A percentile compares a stretch with the other conserved stretches of the same genome.
phyloP scores from a whole-genome alignment of 2,329 filamentous ascomycete species.

The Calonectria multiphialidica region DNA sequence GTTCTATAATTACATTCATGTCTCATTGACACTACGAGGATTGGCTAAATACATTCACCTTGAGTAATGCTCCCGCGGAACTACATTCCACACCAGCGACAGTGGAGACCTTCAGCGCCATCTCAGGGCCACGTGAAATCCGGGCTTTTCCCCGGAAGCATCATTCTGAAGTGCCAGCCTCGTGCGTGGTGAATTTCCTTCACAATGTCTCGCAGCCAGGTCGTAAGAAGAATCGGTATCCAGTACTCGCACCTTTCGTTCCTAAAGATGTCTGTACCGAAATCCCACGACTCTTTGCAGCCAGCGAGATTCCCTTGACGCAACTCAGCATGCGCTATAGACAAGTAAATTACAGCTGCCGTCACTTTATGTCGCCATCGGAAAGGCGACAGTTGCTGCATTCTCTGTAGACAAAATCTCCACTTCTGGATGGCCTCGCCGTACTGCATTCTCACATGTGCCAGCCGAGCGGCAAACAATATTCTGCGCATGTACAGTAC shows the following conservation, averaged over 20 bases:
- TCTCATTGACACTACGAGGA: too few relatives aligned
- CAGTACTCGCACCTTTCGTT: constrained; percentile 47
- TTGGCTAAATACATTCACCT: too few relatives aligned
- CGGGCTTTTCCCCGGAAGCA: constrained; percentile 43
- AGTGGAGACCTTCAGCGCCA: too few relatives aligned
- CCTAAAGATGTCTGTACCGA: constrained; percentile 35
- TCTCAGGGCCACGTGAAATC: constrained; percentile 36
- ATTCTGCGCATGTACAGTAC: constrained; percentile 46
- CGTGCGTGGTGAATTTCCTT: constrained; percentile 37
- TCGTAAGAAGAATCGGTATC: constrained; percentile 44
- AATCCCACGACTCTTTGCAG: constrained; percentile 38
- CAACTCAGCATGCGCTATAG: constrained; percentile 44
- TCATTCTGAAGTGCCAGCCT: constrained; percentile 48
- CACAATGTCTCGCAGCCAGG: constrained; percentile 44
- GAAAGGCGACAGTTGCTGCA: constrained; percentile 37
- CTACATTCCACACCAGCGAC: too few relatives aligned
- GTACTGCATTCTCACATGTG: constrained; percentile 29
- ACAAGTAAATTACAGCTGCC: constrained; percentile 42
- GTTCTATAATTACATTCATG: too few relatives aligned
- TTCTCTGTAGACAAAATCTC: constrained; percentile 30
- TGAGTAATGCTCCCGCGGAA: too few relatives aligned
- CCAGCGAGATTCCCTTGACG: constrained; percentile 25
- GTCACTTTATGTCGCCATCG: constrained; percentile 38
- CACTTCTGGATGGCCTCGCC: constrained; percentile 36
- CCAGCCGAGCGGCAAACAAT: constrained; percentile 38